These are phyloP conservation scores for Salix udensis DNA, from an alignment of 345 rosid genomes.

Conservation along the genomic window DNA sequence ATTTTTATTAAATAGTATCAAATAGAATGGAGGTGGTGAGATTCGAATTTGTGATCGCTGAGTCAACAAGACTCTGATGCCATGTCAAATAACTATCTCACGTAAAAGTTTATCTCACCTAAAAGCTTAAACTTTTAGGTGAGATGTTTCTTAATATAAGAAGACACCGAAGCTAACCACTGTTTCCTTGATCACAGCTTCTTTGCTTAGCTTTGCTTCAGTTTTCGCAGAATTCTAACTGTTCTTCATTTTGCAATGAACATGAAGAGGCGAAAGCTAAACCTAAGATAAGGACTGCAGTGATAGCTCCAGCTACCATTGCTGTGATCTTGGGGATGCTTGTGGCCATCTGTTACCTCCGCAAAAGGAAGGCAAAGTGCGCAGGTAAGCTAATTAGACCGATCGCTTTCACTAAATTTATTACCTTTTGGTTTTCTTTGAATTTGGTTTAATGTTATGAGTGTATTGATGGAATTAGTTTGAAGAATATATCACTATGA, in stretches of 20 bases:
- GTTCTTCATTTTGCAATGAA: neutral
- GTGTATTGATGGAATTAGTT: neutral
- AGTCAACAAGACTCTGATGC: fast-evolving
- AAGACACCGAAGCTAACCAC: neutral
- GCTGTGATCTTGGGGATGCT: neutral
- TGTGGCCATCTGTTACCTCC: neutral
- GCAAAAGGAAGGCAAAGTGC: neutral
- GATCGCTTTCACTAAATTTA: no score
- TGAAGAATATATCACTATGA: neutral
- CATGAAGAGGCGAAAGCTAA: neutral
- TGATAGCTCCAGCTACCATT: neutral
- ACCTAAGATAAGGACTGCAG: neutral
- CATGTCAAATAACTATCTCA: no score
- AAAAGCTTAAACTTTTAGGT: no score
- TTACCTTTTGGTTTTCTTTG: neutral
- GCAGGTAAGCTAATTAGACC: neutral
- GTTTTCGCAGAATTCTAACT: neutral
- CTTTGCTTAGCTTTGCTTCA: neutral
- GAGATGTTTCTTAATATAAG: no score
- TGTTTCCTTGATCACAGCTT: neutral
- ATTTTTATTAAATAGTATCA: no score
- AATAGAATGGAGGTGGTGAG: no score
- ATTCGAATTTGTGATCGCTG: fast-evolving
- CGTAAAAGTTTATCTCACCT: no score
- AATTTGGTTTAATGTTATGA: no score